Base-by-base conservation (phyloP, 192 early-diverging fungal species). In the Entomortierella lignicola region DNA sequence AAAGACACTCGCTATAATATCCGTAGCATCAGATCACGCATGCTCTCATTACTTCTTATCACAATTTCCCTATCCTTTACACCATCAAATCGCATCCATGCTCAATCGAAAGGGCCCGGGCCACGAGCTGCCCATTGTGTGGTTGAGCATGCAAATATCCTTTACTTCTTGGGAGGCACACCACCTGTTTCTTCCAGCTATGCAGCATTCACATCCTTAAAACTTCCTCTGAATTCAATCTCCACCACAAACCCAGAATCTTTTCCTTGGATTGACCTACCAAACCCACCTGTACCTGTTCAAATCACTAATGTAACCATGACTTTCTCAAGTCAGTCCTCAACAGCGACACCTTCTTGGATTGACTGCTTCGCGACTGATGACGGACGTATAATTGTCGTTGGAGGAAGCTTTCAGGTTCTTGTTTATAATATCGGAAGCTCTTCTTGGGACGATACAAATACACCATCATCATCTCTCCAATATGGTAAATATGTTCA, bases 331-430 rank as follows among this genome's bases (percentile, higher is more conserved):
- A 55, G 5, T 0, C 29, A 26, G 20, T 30, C 55, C 0, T 34
- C 75, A 3, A 66, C 51, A 2, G 47, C 58, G 0, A 61, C 75
- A 4, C 75, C 75, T 42, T 37, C 62, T 6, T 79, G 75, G 75
- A 70, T 55, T 6, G 75, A 79, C 44, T 79, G 75, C 42, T 79
- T 79, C 52, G 75, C 75, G 4, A 79, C 75, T 18, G 61, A 69
- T 31, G 75, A 79, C 31, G 75, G 75, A 0, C 60, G 67, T 18
- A 70, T 79, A 26, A 63, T 79, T 0, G 75, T 79, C 4, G 75
- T 79, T 10, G 75, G 75, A 12, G 75, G 75, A 13, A 60, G 56
- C 12, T 65, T 60, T 3, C 75, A 79, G 23, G 2, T 70, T 13
- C 26, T 79, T 6, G 67, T 65, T 0, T 79, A 70, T 31, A 55